Evolutionary conservation across 2,329 filamentous ascomycete species (phyloP).

Genomic region (Nemania sp.): DNA sequence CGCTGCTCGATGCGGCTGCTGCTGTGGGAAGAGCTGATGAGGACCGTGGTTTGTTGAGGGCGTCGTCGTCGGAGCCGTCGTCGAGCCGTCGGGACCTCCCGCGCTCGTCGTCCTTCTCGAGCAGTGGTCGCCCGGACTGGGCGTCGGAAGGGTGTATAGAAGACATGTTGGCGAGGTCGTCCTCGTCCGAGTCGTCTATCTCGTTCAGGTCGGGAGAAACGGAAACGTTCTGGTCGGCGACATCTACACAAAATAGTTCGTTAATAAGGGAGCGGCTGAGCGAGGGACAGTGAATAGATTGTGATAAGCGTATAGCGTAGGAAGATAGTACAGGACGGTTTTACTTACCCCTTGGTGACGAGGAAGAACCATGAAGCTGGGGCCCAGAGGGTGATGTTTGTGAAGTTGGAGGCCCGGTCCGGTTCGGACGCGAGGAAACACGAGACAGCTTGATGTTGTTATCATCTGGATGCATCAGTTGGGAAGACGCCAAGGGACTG

Average conservation of each 20-base stretch:
- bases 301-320: too few relatives aligned
- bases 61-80: too few relatives aligned
- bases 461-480: conserved; percentile 33
- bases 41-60: conserved; percentile 26
- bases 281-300: too few relatives aligned
- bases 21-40: conserved; percentile 35
- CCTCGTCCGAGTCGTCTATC: conserved; percentile 36
- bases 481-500: background rate
- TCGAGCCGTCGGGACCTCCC: conserved; percentile 34
- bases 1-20: conserved; percentile 38
- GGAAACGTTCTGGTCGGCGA: conserved; percentile 29
- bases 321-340: too few relatives aligned
- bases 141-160: conserved; percentile 52
- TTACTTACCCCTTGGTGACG: conserved; percentile 11
- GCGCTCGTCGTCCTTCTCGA: conserved; percentile 42
- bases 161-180: conserved; percentile 41
- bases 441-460: conserved; percentile 35
- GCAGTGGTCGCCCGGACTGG: conserved; percentile 48
- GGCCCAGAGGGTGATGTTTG: conserved; percentile 28
- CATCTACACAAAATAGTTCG: conserved; percentile 4
- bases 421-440: conserved; percentile 29
- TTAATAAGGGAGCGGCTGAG: too few relatives aligned
- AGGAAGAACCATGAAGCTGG: conserved; percentile 30
- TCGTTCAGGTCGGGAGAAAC: conserved; percentile 23
- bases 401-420: conserved; percentile 26